These are phyloP conservation scores for Chytriomyces confervae DNA, from an alignment of 192 early-diverging fungal species.

Conservation along the genomic window DNA sequence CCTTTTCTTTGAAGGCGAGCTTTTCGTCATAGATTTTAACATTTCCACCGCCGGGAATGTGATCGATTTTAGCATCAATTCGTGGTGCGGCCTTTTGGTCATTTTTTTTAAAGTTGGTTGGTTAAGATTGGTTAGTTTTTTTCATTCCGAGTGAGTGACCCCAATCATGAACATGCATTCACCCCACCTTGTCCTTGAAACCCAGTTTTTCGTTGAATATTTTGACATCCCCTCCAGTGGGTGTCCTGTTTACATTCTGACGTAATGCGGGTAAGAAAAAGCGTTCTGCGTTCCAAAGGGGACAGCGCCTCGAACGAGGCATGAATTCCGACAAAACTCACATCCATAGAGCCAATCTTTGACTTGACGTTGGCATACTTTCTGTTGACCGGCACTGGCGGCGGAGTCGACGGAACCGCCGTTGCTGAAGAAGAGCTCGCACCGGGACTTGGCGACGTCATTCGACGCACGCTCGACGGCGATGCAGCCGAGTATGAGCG, in stretches of 20 bases:
- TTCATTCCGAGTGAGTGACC: no score
- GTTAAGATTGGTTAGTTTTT: background rate
- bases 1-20: constrained; percentile 18
- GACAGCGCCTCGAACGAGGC: background rate
- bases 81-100: constrained; percentile 13
- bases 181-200: constrained; percentile 25
- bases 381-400: constrained; percentile 12
- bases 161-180: background rate
- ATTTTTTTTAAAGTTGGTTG: background rate
- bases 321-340: background rate
- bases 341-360: constrained; percentile 31
- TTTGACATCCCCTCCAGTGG: constrained; percentile 20
- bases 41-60: background rate
- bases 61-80: constrained; percentile 16
- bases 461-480: no score
- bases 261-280: background rate
- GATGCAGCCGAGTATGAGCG: no score
- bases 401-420: no score
- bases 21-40: constrained; percentile 23
- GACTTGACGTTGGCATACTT: constrained; percentile 35
- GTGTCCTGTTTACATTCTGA: constrained; percentile 19
- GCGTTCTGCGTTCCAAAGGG: background rate
- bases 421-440: no score
- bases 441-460: no score
- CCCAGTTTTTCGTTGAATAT: constrained; percentile 31